These are phyloP conservation scores for Rhodotorula sphaerocarpa DNA, from an alignment of 768 basidiomycete species.

Conservation along the genomic window DNA sequence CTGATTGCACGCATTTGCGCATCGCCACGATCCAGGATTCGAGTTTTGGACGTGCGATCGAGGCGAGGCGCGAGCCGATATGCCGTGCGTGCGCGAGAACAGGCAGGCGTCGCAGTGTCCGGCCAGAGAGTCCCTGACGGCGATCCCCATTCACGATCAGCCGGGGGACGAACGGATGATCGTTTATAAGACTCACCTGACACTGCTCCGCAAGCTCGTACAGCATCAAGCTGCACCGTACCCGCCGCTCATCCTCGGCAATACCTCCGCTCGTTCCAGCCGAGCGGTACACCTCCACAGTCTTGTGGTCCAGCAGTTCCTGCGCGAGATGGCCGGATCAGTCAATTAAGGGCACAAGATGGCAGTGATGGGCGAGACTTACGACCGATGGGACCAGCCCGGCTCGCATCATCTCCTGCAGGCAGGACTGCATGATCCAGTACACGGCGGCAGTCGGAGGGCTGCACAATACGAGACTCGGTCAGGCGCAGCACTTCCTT, in stretches of 20 bases:
- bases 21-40: slow-evolving; percentile 78
- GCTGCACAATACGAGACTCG: not conserved
- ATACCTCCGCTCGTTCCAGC: not conserved
- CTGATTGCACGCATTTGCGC: slow-evolving; percentile 59
- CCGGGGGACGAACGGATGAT: not conserved
- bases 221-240: slow-evolving; percentile 20
- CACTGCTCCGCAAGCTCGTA: slow-evolving; percentile 61
- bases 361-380: slow-evolving; percentile 40
- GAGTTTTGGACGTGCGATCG: slow-evolving; percentile 40
- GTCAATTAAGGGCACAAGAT: too few relatives aligned
- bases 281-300: slow-evolving; percentile 9
- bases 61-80: slow-evolving; percentile 47
- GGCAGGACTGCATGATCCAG: slow-evolving; percentile 74
- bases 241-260: slow-evolving; percentile 11
- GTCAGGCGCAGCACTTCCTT: not conserved
- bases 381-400: slow-evolving; percentile 62
- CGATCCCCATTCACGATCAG: not conserved
- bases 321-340: too few relatives aligned
- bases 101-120: slow-evolving; percentile 83
- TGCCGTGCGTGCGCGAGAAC: slow-evolving; percentile 83
- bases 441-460: slow-evolving; percentile 88
- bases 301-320: slow-evolving; percentile 31
- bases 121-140: slow-evolving; percentile 75
- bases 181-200: slow-evolving; percentile 52
- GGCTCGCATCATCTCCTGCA: slow-evolving; percentile 67